Evolutionary conservation across 2,329 filamentous ascomycete genomes (phyloP), one percentile per base, ranked within the genome.

Genomic region (Aureobasidium vineae): DNA sequence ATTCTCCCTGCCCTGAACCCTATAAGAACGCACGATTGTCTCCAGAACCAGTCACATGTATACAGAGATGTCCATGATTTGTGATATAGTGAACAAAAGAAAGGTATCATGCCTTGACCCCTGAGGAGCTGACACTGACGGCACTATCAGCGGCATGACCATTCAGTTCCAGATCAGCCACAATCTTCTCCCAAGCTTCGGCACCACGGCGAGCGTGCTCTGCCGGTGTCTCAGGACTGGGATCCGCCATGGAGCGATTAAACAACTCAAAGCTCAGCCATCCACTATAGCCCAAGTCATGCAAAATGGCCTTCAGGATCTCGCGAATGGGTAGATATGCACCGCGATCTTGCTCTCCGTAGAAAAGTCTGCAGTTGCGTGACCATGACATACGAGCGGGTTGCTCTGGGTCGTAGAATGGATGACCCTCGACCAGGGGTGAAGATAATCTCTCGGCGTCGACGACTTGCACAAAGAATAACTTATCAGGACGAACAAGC

Each of bases 381-480:
- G 84, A 89, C 90, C 90, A 92, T 71, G 83, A 90, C 90, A 92
- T 92, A 4, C 86, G 77, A 2, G 83, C 72, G n/a, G 81, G 82
- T 75, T 88, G 86, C 5, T 79, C 80, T 0, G 80, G 73, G 10
- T 83, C 78, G 75, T 87, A 82, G 71, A 84, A 88, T 4, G 78
- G 73, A 72, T 90, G 87, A 0, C 79, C 81, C 15, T 79, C 72
- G 3, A 81, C 71, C 15, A 92, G 74, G 0, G 89, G 88, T 8
- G 76, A 71, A 28, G 23, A 33, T 5, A 93, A 80, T 4, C 83
- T 80, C 74, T 91, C 88, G 1, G 86, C 90, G 72, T 94, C 90
- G 3, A 90, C 90, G 8, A 93, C 83, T 73, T 94, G 91, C 1
- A 94, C 81, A 71, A 90, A 91, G 71, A 92, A 91, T 0, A 94